Percentiles rank a stretch among this genome's conserved stretches.
Evolutionary conservation across 352 stramenopile genomes (phyloP).

Genomic region (Globisporangium radiosum): DNA sequence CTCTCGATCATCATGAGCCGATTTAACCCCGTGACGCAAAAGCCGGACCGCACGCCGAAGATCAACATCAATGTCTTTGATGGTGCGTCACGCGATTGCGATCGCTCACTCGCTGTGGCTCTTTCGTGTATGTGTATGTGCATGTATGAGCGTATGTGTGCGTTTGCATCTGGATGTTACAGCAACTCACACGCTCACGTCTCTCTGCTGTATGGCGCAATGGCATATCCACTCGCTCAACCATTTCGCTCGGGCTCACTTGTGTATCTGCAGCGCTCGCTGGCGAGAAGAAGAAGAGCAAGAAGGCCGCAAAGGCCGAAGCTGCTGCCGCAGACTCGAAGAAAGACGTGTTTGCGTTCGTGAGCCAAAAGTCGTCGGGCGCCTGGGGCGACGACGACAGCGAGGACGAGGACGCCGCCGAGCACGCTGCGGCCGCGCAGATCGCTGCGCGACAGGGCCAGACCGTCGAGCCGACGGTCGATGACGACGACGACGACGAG

Average conservation of each 20-base stretch:
- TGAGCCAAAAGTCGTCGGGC: slow-evolving; percentile 57
- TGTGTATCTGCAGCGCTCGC: slow-evolving; percentile 7
- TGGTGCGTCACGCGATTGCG: slow-evolving; percentile 1
- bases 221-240: not conserved
- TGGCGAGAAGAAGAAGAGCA: slow-evolving; percentile 52
- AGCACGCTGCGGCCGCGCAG: slow-evolving; percentile 21
- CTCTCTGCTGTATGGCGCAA: not conserved
- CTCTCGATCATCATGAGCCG: slow-evolving; percentile 10
- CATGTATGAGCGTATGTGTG: not conserved
- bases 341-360: slow-evolving; percentile 56
- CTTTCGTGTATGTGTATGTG: not conserved
- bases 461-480: slow-evolving; percentile 22
- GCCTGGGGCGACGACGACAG: slow-evolving; percentile 68
- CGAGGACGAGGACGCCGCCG: slow-evolving; percentile 47
- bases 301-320: slow-evolving; percentile 37
- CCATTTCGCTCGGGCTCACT: too few species aligned
- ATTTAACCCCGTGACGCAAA: slow-evolving; percentile 10
- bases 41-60: slow-evolving; percentile 14
- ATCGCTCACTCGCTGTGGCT: not conserved
- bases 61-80: slow-evolving; percentile 18
- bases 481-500: slow-evolving; percentile 32
- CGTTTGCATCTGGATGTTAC: too few species aligned
- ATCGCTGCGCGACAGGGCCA: slow-evolving; percentile 20
- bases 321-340: slow-evolving; percentile 29
- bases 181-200: too few species aligned